Evolutionary conservation across 108 stramenopile species (phyloP).

Genomic region (Cyclotella choctawhatcheeana): DNA sequence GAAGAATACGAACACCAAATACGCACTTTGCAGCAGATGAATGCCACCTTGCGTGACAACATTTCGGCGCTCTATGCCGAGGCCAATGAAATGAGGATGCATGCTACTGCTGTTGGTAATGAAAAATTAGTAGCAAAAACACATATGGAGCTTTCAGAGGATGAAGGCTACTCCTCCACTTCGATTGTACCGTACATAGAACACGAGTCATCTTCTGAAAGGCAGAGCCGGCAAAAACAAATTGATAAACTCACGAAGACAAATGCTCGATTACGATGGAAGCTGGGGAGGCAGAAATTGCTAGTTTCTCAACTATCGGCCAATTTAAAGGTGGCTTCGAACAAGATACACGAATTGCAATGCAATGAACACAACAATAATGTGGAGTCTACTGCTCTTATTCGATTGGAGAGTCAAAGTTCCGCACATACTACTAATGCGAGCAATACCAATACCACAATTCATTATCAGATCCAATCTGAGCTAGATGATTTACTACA

Average conservation of each 20-base stretch:
- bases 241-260: constrained; percentile 28
- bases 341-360: constrained; percentile 28
- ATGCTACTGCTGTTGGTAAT: neutral
- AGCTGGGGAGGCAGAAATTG: constrained; percentile 24
- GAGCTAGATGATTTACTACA: constrained; percentile 29
- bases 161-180: neutral
- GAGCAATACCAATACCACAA: neutral
- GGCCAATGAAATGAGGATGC: neutral
- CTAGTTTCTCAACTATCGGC: constrained; percentile 31
- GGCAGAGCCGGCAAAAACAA: constrained; percentile 13
- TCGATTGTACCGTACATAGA: constrained; percentile 1
- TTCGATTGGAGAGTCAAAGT: too few species aligned
- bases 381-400: neutral
- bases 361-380: neutral
- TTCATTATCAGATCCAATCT: constrained; percentile 27
- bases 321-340: constrained; percentile 37
- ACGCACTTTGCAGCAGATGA: constrained; percentile 21
- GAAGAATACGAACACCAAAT: constrained; percentile 28
- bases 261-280: constrained; percentile 14
- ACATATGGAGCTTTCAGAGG: neutral
- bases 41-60: constrained; percentile 34
- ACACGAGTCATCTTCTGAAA: constrained; percentile 13
- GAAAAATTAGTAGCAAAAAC: neutral
- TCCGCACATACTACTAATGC: neutral
- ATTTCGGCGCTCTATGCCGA: constrained; percentile 29